Conservation (phyloP, 2,329 filamentous ascomycete species). For the Xylaria sp. region DNA sequence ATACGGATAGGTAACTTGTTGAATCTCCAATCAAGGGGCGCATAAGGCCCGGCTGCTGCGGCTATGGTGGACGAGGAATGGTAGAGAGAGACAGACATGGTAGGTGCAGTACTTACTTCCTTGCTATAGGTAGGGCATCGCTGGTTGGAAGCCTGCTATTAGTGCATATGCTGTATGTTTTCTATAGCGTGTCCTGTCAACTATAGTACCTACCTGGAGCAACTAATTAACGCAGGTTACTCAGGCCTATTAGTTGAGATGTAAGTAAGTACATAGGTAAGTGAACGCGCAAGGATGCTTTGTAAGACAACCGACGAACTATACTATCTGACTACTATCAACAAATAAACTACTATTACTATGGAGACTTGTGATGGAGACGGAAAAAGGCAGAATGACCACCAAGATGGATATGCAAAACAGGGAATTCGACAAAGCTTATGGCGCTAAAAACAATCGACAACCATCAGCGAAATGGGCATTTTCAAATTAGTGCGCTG, state of each 20-base stretch:
- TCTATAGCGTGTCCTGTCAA: no score
- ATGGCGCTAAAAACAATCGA: slow-evolving; percentile 11
- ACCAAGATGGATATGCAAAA: slow-evolving; percentile 1
- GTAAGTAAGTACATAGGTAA: neutral
- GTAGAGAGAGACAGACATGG: no score
- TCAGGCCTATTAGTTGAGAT: neutral
- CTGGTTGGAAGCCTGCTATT: no score
- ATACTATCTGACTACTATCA: slow-evolving; percentile 20
- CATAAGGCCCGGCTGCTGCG: neutral
- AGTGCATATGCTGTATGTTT: no score
- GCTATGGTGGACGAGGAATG: slow-evolving; percentile 3
- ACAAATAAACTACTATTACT: neutral
- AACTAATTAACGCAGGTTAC: neutral
- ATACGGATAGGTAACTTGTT: neutral
- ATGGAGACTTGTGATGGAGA: neutral
- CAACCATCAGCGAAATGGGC: neutral
- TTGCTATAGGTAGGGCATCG: no score
- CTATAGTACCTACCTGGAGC: no score
- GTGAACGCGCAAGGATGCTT: slow-evolving; percentile 9
- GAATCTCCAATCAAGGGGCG: slow-evolving; percentile 13
- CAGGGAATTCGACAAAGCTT: slow-evolving; percentile 15
- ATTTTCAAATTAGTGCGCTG: slow-evolving; percentile 8
- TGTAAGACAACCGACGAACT: slow-evolving; percentile 29
- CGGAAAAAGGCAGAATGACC: slow-evolving; percentile 15
- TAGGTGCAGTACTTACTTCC: no score